These are phyloP conservation scores for Pseudocercospora eumusae DNA, from an alignment of 2,329 filamentous ascomycete species.

Conservation along the genomic window DNA sequence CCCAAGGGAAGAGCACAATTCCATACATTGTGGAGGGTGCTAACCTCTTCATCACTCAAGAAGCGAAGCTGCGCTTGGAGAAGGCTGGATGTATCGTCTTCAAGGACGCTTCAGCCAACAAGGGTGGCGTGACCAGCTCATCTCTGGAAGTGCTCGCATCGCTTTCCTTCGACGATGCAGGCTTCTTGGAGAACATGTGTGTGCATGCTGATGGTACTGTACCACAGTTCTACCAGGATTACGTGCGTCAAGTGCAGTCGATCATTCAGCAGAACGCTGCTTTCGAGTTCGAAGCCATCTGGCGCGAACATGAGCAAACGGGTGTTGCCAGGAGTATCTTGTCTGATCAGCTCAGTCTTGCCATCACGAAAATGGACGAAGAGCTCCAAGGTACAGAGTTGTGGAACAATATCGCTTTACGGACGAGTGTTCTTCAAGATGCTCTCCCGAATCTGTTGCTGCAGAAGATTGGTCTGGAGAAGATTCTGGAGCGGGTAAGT, in stretches of 20 bases:
- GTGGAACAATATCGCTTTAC: slow-evolving; percentile 80
- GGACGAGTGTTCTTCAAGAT: slow-evolving; percentile 75
- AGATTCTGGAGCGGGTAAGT: slow-evolving; percentile 75
- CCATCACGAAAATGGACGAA: slow-evolving; percentile 95
- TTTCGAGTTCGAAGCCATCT: slow-evolving; percentile 97
- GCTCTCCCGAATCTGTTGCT: slow-evolving; percentile 82
- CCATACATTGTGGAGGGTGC: slow-evolving; percentile 97
- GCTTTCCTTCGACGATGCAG: slow-evolving; percentile 86
- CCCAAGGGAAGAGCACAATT: slow-evolving; percentile 80
- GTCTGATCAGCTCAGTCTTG: slow-evolving; percentile 84
- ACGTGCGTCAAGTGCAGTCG: slow-evolving; percentile 87
- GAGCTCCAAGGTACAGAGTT: slow-evolving; percentile 91
- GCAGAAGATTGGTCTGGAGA: slow-evolving; percentile 87
- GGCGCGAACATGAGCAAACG: slow-evolving; percentile 86
- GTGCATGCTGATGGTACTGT: slow-evolving; percentile 72
- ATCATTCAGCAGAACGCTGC: slow-evolving; percentile 88
- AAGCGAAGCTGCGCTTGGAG: slow-evolving; percentile 92
- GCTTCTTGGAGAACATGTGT: slow-evolving; percentile 94
- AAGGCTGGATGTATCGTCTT: slow-evolving; percentile 92
- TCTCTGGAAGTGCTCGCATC: slow-evolving; percentile 94
- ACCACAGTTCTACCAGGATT: slow-evolving; percentile 88
- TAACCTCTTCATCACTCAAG: slow-evolving; percentile 98
- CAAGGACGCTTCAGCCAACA: slow-evolving; percentile 98
- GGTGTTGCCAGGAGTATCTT: slow-evolving; percentile 79
- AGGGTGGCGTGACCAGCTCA: slow-evolving; percentile 95